Evolutionary conservation across 2,329 filamentous ascomycete genomes (phyloP).

Genomic region (Leptographium flavum): DNA sequence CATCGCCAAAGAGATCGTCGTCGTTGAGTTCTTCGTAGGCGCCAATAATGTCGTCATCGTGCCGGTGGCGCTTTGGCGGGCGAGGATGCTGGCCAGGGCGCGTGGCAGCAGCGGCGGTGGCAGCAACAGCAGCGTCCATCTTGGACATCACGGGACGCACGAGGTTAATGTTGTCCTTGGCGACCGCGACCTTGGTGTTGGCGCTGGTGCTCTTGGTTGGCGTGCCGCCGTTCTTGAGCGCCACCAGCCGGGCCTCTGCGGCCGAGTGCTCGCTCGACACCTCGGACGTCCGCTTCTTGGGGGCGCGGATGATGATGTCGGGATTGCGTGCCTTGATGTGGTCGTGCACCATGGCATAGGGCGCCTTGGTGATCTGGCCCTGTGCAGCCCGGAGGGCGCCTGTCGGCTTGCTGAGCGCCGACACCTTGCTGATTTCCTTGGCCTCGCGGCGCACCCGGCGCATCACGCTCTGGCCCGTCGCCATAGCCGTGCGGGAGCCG

Average conservation of each 20-base stretch:
- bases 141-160: too few species aligned
- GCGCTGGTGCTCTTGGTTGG: too few species aligned
- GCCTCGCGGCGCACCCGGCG: constrained; percentile 42
- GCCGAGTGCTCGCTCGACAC: background rate
- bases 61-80: constrained; percentile 3
- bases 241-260: constrained; percentile 24
- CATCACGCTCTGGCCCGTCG: constrained; percentile 37
- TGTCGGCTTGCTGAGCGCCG: constrained; percentile 27
- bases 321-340: constrained; percentile 25
- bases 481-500: constrained; percentile 37
- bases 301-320: constrained; percentile 11
- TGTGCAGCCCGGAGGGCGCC: constrained; percentile 18
- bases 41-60: constrained; percentile 9
- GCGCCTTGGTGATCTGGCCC: constrained; percentile 33
- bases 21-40: constrained; percentile 1
- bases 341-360: constrained; percentile 38
- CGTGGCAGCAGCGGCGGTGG: background rate
- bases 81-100: background rate
- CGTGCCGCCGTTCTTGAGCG: constrained; percentile 18
- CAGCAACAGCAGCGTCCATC: too few species aligned
- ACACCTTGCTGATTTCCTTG: constrained; percentile 34
- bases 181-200: background rate
- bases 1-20: constrained; percentile 9
- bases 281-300: constrained; percentile 5
- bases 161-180: too few species aligned